phyloP scores from a whole-genome alignment of 805 yeast genomes.

The Yarrowia divulgata region DNA sequence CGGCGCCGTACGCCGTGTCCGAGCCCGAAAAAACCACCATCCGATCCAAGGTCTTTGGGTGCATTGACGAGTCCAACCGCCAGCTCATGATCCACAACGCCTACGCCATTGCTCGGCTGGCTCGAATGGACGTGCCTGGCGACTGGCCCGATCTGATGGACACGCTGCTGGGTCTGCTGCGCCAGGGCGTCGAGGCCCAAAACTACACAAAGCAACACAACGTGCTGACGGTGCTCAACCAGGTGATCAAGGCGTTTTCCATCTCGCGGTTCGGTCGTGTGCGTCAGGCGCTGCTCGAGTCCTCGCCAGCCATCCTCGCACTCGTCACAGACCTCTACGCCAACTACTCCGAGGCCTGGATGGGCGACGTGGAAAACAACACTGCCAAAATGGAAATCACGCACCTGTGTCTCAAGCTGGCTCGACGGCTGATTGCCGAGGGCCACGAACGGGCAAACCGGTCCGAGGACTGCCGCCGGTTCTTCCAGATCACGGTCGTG shows the following conservation, averaged over 20 bases:
- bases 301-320: conserved; percentile 69
- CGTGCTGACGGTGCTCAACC: conserved; percentile 71
- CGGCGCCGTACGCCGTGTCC: conserved; percentile 61
- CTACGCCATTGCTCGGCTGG: conserved; percentile 77
- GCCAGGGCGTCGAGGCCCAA: conserved; percentile 55
- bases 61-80: conserved; percentile 72
- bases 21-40: conserved; percentile 76
- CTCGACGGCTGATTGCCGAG: conserved; percentile 75
- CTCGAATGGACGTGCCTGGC: conserved; percentile 82
- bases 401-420: conserved; percentile 75
- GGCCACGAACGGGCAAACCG: conserved; percentile 77
- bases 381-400: conserved; percentile 73
- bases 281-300: conserved; percentile 75
- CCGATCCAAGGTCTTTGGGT: conserved; percentile 61
- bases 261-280: conserved; percentile 84
- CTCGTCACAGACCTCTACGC: conserved; percentile 66
- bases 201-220: conserved; percentile 61
- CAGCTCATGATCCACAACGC: conserved; percentile 85
- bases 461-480: conserved; percentile 63
- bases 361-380: conserved; percentile 45
- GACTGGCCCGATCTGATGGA: conserved; percentile 88
- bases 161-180: conserved; percentile 51
- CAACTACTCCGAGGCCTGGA: conserved; percentile 68
- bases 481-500: conserved; percentile 58
- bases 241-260: conserved; percentile 75